A percentile compares a stretch with the other conserved stretches of the same genome.
phyloP scores from a whole-genome alignment of 805 yeast genomes.

The Ogataea methanolica region DNA sequence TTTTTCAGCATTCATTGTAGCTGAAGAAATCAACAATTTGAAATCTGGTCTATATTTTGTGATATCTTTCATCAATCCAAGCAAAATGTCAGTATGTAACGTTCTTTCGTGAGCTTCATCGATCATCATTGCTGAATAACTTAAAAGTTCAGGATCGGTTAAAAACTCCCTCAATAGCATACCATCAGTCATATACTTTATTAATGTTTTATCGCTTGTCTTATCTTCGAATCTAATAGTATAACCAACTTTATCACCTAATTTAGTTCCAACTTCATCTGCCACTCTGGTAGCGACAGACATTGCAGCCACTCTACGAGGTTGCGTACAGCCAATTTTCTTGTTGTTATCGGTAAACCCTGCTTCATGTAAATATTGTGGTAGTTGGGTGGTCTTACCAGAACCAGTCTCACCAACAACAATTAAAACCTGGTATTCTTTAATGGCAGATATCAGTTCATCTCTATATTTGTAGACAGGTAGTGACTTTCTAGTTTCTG shows the following conservation, averaged over 20 bases:
- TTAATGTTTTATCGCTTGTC: constrained; percentile 56
- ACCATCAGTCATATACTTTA: constrained; percentile 96
- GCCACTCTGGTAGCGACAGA: constrained; percentile 90
- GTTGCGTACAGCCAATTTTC: constrained; percentile 85
- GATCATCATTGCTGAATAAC: constrained; percentile 80
- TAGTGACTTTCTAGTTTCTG: constrained; percentile 55
- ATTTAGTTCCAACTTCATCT: constrained; percentile 71
- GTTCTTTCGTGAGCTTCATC: constrained; percentile 99
- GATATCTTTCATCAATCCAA: constrained; percentile 77
- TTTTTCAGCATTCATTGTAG: constrained; percentile 87
- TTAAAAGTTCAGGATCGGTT: constrained; percentile 62
- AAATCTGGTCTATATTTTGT: constrained; percentile 60
- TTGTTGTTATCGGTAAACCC: constrained; percentile 59
- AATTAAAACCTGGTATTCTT: constrained; percentile 65
- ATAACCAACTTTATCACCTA: constrained; percentile 91
- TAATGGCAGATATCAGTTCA: constrained; percentile 55
- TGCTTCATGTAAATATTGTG: constrained; percentile 80
- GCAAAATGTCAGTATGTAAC: constrained; percentile 76
- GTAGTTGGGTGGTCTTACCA: constrained; percentile 91
- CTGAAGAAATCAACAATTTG: constrained; percentile 80
- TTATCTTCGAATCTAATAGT: constrained; percentile 82
- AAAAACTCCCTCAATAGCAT: constrained; percentile 84
- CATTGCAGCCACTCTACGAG: constrained; percentile 92
- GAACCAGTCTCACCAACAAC: constrained; percentile 96
- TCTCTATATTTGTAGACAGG: constrained; percentile 71